Evolutionary conservation across 148 eudicot genomes (phyloP).

Genomic region (Mesembryanthemum crystallinum): DNA sequence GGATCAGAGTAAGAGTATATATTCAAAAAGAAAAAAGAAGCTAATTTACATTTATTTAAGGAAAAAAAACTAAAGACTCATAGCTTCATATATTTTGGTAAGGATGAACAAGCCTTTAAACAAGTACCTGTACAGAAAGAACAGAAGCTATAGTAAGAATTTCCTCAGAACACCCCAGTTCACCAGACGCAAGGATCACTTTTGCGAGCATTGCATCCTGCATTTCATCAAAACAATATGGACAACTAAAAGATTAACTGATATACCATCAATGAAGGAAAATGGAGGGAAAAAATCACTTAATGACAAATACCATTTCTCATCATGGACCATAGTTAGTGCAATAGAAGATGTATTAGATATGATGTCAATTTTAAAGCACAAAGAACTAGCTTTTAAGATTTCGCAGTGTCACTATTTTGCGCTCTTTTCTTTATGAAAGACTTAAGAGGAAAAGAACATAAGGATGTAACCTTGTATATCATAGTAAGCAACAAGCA

Average conservation of each 20-base stretch:
- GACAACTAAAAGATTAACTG: background rate
- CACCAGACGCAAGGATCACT: conserved; percentile 76
- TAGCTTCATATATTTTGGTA: background rate
- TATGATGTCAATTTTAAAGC: too few relatives aligned
- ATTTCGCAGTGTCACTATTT: too few relatives aligned
- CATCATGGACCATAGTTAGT: too few relatives aligned
- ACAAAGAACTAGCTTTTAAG: too few relatives aligned
- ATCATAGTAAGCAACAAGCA: too few relatives aligned
- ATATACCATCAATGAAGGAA: background rate
- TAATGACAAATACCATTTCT: background rate
- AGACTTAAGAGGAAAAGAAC: too few relatives aligned
- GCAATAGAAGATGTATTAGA: too few relatives aligned
- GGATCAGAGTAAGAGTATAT: too few relatives aligned
- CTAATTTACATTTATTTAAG: background rate
- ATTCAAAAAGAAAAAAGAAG: background rate
- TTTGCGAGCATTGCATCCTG: conserved; percentile 97
- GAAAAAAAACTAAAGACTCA: background rate
- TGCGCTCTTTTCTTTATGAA: too few relatives aligned
- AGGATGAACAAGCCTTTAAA: background rate
- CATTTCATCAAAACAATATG: background rate
- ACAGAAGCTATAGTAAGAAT: conserved; percentile 81
- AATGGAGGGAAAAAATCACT: background rate
- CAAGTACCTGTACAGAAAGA: conserved; percentile 78
- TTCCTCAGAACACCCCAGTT: conserved; percentile 90
- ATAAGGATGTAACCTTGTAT: too few relatives aligned